Evolutionary conservation across 306 rosid genomes (phyloP), one percentile per base, ranked within the genome.

Genomic region (Prunus salicina): DNA sequence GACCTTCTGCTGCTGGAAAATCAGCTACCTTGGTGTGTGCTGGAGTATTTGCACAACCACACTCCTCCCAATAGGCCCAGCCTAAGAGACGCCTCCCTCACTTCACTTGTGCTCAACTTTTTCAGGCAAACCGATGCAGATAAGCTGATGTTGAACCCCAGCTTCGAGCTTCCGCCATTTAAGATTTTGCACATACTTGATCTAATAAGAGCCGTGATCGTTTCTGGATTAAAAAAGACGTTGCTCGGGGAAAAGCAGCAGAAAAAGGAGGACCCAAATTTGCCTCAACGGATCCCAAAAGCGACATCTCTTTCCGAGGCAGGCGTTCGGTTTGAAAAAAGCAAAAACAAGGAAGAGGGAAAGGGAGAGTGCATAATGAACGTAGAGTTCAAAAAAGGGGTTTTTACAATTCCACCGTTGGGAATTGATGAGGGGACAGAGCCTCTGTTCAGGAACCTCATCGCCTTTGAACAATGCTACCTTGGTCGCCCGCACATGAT

Each of bases 1-100:
- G 75, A 73, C 41, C 32, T 80, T 51, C 32, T 80, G 20, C 55
- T 56, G 18, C 71, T 80, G 11, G 72, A 80, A 30, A 80, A 69
- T 71, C 79, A 80, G 16, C 3, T 74, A 6, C 83, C 79, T 46
- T 75, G 84, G 84, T 7, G 38, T 57, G 73, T 69, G 5, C 80
- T 80, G 8, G 72, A 81, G 13, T 19, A 0, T 2, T 56, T 81
- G 60, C 63, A 60, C 41, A 32, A 32, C 38, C 0, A n/a, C n/a
- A n/a, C n/a, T n/a, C n/a, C n/a, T n/a, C 6, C 0, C 3, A 12
- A 3, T 4, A 32, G 38, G 1, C n/a, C 63, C 0, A 6, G 1
- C 45, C 28, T 9, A 25, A 7, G 4, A 22, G 62, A 1, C 0
- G n/a, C 0, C 15, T 6, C 75, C 19, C 62, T 62, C 0, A 46